Conservation (phyloP, 2,329 filamentous ascomycete genomes). For the Claviceps africana region DNA sequence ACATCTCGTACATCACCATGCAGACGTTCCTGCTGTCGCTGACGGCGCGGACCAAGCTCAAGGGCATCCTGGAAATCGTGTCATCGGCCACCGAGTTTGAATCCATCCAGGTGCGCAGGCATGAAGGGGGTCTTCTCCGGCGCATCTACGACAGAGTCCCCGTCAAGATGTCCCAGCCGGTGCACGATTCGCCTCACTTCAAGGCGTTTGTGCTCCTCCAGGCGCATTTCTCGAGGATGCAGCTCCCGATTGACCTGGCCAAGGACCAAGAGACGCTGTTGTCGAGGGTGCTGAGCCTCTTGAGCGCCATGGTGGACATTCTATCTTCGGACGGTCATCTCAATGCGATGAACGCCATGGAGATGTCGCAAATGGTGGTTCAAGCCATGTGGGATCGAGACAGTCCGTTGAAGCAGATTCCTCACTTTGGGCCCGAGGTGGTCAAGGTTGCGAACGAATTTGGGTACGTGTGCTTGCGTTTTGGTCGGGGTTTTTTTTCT, state of each 20-base stretch:
- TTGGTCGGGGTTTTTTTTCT: neutral
- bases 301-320: conserved; percentile 88
- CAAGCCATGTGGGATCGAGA: conserved; percentile 99
- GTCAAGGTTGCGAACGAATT: conserved; percentile 71
- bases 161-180: conserved; percentile 81
- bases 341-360: conserved; percentile 97
- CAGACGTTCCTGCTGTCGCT: conserved; percentile 93
- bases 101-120: conserved; percentile 80
- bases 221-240: conserved; percentile 95
- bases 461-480: conserved; percentile 37
- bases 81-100: conserved; percentile 97
- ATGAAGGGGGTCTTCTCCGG: conserved; percentile 76
- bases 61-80: conserved; percentile 91
- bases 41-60: conserved; percentile 78
- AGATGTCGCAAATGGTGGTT: conserved; percentile 97
- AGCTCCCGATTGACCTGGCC: conserved; percentile 83
- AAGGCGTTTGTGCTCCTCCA: conserved; percentile 96
- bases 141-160: conserved; percentile 90
- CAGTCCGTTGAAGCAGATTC: conserved; percentile 92
- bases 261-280: conserved; percentile 90
- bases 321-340: conserved; percentile 90
- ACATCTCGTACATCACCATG: conserved; percentile 98
- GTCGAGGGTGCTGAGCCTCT: conserved; percentile 68
- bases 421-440: conserved; percentile 74
- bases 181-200: conserved; percentile 90